These are phyloP conservation scores for Sanghuangporus weigelae DNA, from an alignment of 1,284 basidiomycete genomes.

Conservation along the genomic window DNA sequence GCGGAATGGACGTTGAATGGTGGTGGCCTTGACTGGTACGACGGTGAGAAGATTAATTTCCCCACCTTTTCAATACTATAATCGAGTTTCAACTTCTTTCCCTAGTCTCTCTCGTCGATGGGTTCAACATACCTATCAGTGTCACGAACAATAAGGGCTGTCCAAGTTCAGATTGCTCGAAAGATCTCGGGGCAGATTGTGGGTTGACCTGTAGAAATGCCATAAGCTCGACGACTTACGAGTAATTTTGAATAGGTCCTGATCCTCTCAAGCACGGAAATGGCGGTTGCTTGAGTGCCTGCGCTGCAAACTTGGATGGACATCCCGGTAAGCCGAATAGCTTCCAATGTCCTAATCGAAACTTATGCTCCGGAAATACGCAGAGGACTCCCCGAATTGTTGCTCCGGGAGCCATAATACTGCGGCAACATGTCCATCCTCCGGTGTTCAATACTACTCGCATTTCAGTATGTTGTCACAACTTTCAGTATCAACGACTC, in stretches of 20 bases:
- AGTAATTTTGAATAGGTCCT: constrained; percentile 36
- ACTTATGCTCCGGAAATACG: neutral
- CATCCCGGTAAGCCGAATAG: constrained; percentile 31
- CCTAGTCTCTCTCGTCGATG: constrained; percentile 49
- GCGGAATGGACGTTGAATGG: constrained; percentile 50
- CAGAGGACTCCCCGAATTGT: constrained; percentile 41
- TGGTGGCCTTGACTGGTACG: constrained; percentile 40
- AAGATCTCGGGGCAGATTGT: constrained; percentile 49
- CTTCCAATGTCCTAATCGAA: neutral
- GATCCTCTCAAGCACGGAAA: constrained; percentile 39
- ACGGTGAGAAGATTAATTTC: constrained; percentile 30
- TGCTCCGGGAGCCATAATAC: constrained; percentile 48
- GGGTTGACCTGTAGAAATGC: neutral
- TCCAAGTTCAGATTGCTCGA: constrained; percentile 41
- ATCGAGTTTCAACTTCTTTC: neutral
- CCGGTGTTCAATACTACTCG: constrained; percentile 45
- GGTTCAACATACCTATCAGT: constrained; percentile 53
- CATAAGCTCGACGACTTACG: neutral
- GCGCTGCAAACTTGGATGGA: constrained; percentile 45
- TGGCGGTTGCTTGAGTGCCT: constrained; percentile 55
- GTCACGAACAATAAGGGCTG: constrained; percentile 50
- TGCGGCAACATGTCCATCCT: constrained; percentile 43
- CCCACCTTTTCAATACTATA: neutral
- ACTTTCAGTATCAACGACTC: neutral
- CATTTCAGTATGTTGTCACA: constrained; percentile 41